phyloP scores from a whole-genome alignment of 2,329 filamentous ascomycete species.

The Calonectria montana region DNA sequence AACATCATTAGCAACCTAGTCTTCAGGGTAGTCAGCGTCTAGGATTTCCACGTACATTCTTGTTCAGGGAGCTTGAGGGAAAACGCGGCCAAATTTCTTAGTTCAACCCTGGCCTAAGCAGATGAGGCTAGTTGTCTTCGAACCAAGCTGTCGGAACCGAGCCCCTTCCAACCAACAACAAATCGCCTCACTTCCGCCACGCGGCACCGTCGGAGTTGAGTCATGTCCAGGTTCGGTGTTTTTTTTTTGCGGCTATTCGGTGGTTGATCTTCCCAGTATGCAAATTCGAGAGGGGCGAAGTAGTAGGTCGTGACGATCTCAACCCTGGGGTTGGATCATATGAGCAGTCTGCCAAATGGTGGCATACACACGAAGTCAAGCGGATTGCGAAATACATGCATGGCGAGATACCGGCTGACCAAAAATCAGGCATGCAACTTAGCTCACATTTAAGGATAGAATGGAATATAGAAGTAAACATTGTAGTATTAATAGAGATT shows the following conservation, averaged over 20 bases:
- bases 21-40: neutral
- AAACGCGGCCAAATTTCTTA: neutral
- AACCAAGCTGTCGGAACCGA: slow-evolving; percentile 27
- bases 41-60: neutral
- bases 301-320: neutral
- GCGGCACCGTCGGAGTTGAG: slow-evolving; percentile 20
- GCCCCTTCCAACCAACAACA: neutral
- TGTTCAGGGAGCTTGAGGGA: neutral
- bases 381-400: too few species aligned
- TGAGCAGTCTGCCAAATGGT: slow-evolving; percentile 13
- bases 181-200: slow-evolving; percentile 16
- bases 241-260: neutral
- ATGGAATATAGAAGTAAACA: too few species aligned
- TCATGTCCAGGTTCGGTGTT: slow-evolving; percentile 2
- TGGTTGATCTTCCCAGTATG: neutral
- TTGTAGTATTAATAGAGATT: too few species aligned
- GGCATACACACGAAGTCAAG: neutral
- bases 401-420: too few species aligned
- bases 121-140: slow-evolving; percentile 13
- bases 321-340: neutral
- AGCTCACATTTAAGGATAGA: too few species aligned
- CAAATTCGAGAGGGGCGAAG: neutral
- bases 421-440: too few species aligned
- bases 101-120: neutral
- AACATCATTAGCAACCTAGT: neutral